These are phyloP conservation scores for Fusarium metavorans DNA, from an alignment of 2,329 filamentous ascomycete species.

Conservation along the genomic window DNA sequence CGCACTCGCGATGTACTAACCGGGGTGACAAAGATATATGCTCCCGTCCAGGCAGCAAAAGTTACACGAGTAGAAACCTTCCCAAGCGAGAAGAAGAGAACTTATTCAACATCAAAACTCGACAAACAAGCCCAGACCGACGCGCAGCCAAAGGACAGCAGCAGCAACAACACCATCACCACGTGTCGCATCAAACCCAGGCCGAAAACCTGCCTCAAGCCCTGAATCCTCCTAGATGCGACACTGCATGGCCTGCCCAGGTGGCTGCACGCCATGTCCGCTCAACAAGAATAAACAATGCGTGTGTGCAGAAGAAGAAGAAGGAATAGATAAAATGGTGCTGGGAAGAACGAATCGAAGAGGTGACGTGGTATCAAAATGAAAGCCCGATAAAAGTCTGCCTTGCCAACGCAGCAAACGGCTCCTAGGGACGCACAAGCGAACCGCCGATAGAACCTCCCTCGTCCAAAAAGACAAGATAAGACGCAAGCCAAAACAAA, in stretches of 20 bases:
- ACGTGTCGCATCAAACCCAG: neutral
- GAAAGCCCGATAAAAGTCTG: constrained; percentile 44
- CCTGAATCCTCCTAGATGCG: neutral
- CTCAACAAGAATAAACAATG: neutral
- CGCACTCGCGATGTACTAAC: constrained; percentile 31
- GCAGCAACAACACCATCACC: neutral
- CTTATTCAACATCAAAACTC: neutral
- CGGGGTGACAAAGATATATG: constrained; percentile 16
- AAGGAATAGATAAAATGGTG: constrained; percentile 22
- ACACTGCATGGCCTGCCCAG: neutral
- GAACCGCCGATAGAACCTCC: constrained; percentile 33
- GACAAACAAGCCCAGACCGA: constrained; percentile 5
- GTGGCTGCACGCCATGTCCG: neutral
- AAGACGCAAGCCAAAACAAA: constrained; percentile 26
- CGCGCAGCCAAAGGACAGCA: neutral
- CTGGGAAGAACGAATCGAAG: constrained; percentile 38
- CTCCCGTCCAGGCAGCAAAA: constrained; percentile 23
- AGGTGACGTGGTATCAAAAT: constrained; percentile 47
- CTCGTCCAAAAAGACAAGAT: constrained; percentile 14
- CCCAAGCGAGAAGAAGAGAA: constrained; percentile 5
- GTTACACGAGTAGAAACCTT: neutral
- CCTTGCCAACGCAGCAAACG: constrained; percentile 37
- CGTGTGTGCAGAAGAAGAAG: neutral
- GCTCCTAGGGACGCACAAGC: constrained; percentile 35
- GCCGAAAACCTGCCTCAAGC: neutral